A percentile compares a stretch with the other conserved stretches of the same genome.
These are phyloP conservation scores for Beauveria brongniartii DNA, from an alignment of 2,329 filamentous ascomycete genomes.

Conservation along the genomic window DNA sequence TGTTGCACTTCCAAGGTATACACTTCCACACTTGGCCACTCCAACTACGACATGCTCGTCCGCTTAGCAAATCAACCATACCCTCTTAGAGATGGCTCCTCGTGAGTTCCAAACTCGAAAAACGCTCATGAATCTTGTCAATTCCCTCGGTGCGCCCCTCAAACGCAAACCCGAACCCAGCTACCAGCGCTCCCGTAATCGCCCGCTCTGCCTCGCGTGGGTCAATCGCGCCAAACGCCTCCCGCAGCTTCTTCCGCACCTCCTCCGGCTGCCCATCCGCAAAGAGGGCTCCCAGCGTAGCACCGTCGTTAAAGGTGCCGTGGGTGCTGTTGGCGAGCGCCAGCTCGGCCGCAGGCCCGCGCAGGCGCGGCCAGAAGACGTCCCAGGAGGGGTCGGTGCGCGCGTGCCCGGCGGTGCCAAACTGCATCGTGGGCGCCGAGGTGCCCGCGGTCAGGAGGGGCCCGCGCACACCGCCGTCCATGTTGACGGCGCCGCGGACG, in stretches of 20 bases:
- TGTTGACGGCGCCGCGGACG: slow-evolving; percentile 26
- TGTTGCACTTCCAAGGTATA: no score
- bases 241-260: background rate
- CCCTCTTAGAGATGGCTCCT: background rate
- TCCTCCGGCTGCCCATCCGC: background rate
- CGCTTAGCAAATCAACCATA: background rate
- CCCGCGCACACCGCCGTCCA: slow-evolving; percentile 27
- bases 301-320: slow-evolving; percentile 16
- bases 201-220: background rate
- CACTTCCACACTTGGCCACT: background rate
- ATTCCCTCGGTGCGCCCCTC: background rate
- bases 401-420: slow-evolving; percentile 14
- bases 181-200: background rate
- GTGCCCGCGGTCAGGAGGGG: slow-evolving; percentile 16
- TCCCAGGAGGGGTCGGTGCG: slow-evolving; percentile 16
- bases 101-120: background rate
- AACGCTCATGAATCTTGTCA: background rate
- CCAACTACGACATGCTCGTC: background rate
- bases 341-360: slow-evolving; percentile 13
- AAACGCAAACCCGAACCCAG: slow-evolving; percentile 4
- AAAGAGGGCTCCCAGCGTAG: slow-evolving; percentile 9
- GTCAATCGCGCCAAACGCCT: background rate
- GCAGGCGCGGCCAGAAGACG: slow-evolving; percentile 14
- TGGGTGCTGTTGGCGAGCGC: slow-evolving; percentile 15
- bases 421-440: slow-evolving; percentile 16